Base-by-base conservation (phyloP, 139 green algal species). In the Chlamydomonas schloesseri region DNA sequence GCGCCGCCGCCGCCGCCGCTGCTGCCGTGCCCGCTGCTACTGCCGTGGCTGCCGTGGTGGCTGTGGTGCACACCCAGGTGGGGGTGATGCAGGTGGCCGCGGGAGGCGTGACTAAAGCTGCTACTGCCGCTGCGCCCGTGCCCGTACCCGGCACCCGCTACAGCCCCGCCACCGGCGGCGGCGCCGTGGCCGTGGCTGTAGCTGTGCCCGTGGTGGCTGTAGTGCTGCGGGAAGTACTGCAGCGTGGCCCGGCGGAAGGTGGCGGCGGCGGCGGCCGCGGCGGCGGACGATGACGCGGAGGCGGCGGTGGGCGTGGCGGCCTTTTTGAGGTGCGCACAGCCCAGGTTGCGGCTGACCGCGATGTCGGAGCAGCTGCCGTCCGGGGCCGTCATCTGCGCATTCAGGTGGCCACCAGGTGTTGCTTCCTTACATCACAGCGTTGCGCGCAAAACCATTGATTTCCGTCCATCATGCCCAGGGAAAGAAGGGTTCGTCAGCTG, bases 301-400 rank as follows among this genome's bases (percentile, higher is more conserved):
- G 55, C 17, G n/a, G n/a, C 50, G 74, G 29, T 33, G 74, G 29
- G n/a, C 50, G 50, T 29, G 8, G 58, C 76, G 20, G 36, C 21
- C 42, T 77, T 67, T 31, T 86, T 86, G 9, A 86, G 64, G 65
- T 72, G 80, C 15, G 80, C 80, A 47, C 80, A 86, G 67, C 80
- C 80, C 58, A 86, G 67, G 80, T 86, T 86, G 65, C 80, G 80
- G 53, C 67, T 86, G 47, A 86, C 80, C 33, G 80, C 80, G 33
- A 86, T 77, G 80, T 86, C 80, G 47, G 20, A 5, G 80, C 80
- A 86, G 58, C 68, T 71, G 33, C 80, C 80, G 65, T 86, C 80
- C 3, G 67, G 58, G 47, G 67, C 67, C 4, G 68, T 71, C 26
- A 86, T 50, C 80, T 86, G 80, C 29, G 37, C 26, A 10, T n/a